phyloP scores from a whole-genome alignment of 2,329 filamentous ascomycete species.

The Zasmidium angulare region DNA sequence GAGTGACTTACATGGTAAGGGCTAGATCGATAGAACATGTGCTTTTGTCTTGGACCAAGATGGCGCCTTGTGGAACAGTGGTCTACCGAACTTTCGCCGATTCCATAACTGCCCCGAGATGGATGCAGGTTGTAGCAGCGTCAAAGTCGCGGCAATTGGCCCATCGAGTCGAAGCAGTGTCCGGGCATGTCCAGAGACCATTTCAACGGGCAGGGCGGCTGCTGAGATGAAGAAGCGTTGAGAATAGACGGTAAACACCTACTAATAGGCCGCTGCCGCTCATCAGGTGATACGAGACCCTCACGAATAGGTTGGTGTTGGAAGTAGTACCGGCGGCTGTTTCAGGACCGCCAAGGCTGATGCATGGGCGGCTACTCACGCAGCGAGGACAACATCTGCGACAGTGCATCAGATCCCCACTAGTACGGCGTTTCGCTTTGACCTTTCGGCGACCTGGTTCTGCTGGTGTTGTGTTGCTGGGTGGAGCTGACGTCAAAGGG shows the following conservation, averaged over 20 bases:
- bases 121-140: background rate
- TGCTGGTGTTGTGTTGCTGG: background rate
- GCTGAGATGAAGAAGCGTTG: background rate
- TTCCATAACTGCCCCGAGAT: background rate
- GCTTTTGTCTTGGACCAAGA: too few relatives aligned
- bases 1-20: too few relatives aligned
- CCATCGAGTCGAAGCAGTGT: background rate
- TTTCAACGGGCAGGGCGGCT: background rate
- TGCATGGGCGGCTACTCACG: constrained; percentile 8
- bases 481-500: background rate
- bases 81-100: background rate
- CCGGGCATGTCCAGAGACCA: background rate
- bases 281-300: background rate
- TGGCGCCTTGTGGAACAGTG: background rate
- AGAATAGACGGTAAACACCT: background rate
- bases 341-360: constrained; percentile 1
- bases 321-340: constrained; percentile 9
- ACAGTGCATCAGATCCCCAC: constrained; percentile 8
- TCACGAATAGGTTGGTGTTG: background rate
- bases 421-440: constrained; percentile 11
- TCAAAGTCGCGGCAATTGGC: background rate
- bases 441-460: constrained; percentile 1
- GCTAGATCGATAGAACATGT: too few relatives aligned
- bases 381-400: background rate
- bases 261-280: background rate